phyloP scores from a whole-genome alignment of 371 early-diverging fungal genomes.

The Sanchytrium tribonematis region DNA sequence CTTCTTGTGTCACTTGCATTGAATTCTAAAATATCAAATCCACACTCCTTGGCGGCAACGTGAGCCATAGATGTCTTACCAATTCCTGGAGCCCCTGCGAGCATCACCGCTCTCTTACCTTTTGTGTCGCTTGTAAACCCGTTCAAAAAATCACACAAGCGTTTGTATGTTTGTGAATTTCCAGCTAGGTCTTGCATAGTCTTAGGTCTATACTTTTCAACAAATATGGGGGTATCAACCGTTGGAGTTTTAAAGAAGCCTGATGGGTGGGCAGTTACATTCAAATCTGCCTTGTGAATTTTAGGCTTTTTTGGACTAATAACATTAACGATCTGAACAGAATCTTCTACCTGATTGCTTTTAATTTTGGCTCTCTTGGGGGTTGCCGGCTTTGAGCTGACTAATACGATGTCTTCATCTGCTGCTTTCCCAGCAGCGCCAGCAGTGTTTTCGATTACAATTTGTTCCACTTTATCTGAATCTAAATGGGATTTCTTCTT shows the following conservation, averaged over 20 bases:
- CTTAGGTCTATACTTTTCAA: slow-evolving; percentile 16
- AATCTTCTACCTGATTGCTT: neutral
- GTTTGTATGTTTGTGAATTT: slow-evolving; percentile 11
- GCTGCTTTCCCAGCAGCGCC: slow-evolving; percentile 12
- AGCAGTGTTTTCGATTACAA: slow-evolving; percentile 5
- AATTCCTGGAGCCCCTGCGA: slow-evolving; percentile 94
- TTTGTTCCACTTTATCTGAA: neutral
- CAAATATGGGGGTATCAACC: neutral
- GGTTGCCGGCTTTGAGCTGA: neutral
- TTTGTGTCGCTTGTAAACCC: slow-evolving; percentile 3
- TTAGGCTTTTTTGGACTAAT: neutral
- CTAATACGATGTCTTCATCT: slow-evolving; percentile 10
- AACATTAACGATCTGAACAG: neutral
- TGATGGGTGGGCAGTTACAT: slow-evolving; percentile 11
- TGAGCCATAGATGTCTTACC: slow-evolving; percentile 96
- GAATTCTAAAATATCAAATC: slow-evolving; percentile 73
- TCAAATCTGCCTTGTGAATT: slow-evolving; percentile 7
- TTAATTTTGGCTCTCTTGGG: neutral
- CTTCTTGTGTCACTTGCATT: slow-evolving; percentile 79
- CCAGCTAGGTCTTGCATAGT: slow-evolving; percentile 10
- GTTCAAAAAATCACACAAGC: slow-evolving; percentile 12
- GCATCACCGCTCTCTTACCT: slow-evolving; percentile 36
- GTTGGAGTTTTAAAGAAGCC: neutral
- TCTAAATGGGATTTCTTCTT: neutral
- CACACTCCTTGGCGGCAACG: slow-evolving; percentile 45